Base-by-base conservation (phyloP, 768 basidiomycete species). In the Xanthoconium purpureum region DNA sequence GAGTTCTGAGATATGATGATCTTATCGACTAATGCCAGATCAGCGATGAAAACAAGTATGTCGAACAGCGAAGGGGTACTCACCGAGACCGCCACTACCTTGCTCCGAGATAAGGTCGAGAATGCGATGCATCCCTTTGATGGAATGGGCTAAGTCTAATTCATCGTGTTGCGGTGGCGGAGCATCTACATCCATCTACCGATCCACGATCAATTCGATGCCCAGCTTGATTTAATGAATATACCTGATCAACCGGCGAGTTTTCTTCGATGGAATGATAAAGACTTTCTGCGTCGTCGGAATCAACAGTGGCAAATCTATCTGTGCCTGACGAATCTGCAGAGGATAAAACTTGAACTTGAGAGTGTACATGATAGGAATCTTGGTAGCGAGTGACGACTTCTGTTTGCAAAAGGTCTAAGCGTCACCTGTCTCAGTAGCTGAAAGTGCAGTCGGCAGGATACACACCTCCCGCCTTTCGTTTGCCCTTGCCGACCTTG, bases 1-100 rank as follows among this genome's bases (percentile, higher is more conserved):
- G 81, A 78, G 3, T 75, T 69, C 63, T 84, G 81, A 2, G 74
- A 72, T 30, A 87, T 86, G 66, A 86, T 79, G 35, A 86, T 77
- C 63, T 87, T 86, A 60, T 84, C 83, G 38, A 84, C 84, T 84
- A 55, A 50, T 48, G 13, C 30, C 18, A 50, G 11, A 49, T 17
- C 17, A 20, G 50, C 13, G 1, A 35, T 55, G 13, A 35, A 11
- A 38, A 37, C 11, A 37, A 17, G 8, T 6, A n/a, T 1, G 18
- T 6, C 6, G 1, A 30, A 11, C 17, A 9, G 6, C 44, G 10
- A 20, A 12, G 17, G 13, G 45, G 40, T 28, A 9, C 67, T 54
- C 58, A 82, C 84, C 84, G 6, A 83, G 71, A 1, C 82, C 81
- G 4, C 79, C 76, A 36, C 75, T 81, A 1, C 77, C 77, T 45